phyloP scores from a whole-genome alignment of 495 filamentous ascomycete genomes.

The Lepraria neglecta region DNA sequence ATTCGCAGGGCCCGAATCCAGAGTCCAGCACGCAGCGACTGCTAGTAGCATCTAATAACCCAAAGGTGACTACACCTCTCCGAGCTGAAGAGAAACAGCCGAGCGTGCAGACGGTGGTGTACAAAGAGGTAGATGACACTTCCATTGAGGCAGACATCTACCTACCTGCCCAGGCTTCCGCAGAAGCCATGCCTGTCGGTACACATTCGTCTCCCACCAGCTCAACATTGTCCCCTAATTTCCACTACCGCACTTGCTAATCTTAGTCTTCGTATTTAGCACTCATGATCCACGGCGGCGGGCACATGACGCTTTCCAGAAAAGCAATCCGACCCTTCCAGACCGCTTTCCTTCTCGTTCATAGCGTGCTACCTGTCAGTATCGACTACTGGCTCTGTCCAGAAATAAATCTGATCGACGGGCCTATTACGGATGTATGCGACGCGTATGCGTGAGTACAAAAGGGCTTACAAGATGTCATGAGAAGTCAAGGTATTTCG shows the following conservation, averaged over 20 bases:
- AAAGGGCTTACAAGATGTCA: constrained; percentile 34
- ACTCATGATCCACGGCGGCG: constrained; percentile 48
- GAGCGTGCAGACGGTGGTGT: constrained; percentile 34
- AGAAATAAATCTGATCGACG: constrained; percentile 42
- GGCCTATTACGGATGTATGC: constrained; percentile 47
- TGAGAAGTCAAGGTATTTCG: constrained; percentile 40
- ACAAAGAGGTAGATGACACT: constrained; percentile 31
- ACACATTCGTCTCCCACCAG: constrained; percentile 12
- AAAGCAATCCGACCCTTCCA: constrained; percentile 43
- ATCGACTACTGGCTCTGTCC: constrained; percentile 54
- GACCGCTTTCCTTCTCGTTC: constrained; percentile 34
- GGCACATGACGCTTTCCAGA: constrained; percentile 43
- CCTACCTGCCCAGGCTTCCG: constrained; percentile 27
- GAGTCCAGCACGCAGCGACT: constrained; percentile 29
- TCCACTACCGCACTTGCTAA: neutral
- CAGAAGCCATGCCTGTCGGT: constrained; percentile 26
- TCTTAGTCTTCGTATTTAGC: constrained; percentile 27
- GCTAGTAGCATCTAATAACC: constrained; percentile 18
- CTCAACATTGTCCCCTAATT: neutral
- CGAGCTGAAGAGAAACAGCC: constrained; percentile 5
- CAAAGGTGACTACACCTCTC: constrained; percentile 4
- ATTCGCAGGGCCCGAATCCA: constrained; percentile 41
- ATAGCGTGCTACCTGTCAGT: constrained; percentile 47
- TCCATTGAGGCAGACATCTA: constrained; percentile 40
- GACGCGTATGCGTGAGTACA: constrained; percentile 44